Percentiles rank a stretch among this genome's conserved stretches.
These are phyloP conservation scores for Cladosporium sp. DNA, from an alignment of 2,329 filamentous ascomycete species.

Conservation along the genomic window DNA sequence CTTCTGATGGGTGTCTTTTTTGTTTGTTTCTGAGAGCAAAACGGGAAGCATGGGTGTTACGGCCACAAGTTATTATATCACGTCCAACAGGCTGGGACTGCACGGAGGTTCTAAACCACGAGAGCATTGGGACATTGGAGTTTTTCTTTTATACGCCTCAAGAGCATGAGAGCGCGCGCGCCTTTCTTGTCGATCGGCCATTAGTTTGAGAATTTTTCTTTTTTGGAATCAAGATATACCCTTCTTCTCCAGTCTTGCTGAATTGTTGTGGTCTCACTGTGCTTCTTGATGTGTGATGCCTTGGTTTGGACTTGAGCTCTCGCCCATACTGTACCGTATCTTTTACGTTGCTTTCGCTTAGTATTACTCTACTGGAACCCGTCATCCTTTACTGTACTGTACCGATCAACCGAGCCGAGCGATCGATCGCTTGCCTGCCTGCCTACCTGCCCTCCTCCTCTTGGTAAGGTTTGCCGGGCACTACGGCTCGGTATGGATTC, in stretches of 20 bases:
- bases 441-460: not conserved
- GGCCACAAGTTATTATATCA: conserved; percentile 10
- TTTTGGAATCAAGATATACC: conserved; percentile 5
- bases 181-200: not conserved
- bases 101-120: conserved; percentile 2
- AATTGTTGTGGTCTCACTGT: not conserved
- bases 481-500: not conserved
- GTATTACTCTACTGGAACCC: not conserved
- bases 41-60: conserved; percentile 9
- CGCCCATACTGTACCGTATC: not conserved
- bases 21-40: not conserved
- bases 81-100: conserved; percentile 23
- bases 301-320: not conserved
- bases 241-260: not conserved
- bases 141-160: not conserved
- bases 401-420: not conserved
- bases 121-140: conserved; percentile 15
- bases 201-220: not conserved
- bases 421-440: not conserved
- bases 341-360: not conserved
- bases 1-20: conserved; percentile 2
- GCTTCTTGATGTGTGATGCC: not conserved
- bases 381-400: not conserved
- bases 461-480: not conserved
- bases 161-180: conserved; percentile 2